Evolutionary conservation across 257 asterid species (phyloP).

Genomic region (Solanum pennellii): DNA sequence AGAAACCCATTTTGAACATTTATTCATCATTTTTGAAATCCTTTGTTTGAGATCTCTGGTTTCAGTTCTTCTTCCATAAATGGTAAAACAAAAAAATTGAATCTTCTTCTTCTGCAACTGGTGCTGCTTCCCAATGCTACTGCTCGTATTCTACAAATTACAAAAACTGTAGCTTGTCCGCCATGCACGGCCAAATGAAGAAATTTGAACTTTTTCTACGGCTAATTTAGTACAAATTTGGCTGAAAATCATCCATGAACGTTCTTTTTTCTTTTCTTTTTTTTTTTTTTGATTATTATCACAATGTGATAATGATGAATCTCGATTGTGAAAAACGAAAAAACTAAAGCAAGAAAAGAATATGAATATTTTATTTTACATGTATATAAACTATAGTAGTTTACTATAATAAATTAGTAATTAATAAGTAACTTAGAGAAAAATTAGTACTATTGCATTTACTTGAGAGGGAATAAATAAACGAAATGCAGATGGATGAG

Average conservation of each 20-base stretch:
- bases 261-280: background rate
- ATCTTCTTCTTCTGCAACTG: background rate
- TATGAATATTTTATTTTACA: background rate
- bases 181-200: background rate
- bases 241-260: background rate
- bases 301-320: background rate
- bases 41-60: background rate
- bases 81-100: background rate
- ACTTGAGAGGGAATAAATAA: background rate
- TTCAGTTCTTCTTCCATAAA: background rate
- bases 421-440: background rate
- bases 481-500: background rate
- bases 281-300: background rate
- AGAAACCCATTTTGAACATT: background rate
- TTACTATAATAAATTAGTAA: background rate
- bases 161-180: background rate
- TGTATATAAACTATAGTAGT: background rate
- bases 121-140: background rate
- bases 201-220: background rate
- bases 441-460: background rate
- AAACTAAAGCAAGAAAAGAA: background rate
- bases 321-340: background rate
- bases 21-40: conserved; percentile 19
- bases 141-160: background rate
- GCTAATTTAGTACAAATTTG: background rate